Conservation (phyloP, 352 stramenopile species). For the Blastocystis hominis region DNA sequence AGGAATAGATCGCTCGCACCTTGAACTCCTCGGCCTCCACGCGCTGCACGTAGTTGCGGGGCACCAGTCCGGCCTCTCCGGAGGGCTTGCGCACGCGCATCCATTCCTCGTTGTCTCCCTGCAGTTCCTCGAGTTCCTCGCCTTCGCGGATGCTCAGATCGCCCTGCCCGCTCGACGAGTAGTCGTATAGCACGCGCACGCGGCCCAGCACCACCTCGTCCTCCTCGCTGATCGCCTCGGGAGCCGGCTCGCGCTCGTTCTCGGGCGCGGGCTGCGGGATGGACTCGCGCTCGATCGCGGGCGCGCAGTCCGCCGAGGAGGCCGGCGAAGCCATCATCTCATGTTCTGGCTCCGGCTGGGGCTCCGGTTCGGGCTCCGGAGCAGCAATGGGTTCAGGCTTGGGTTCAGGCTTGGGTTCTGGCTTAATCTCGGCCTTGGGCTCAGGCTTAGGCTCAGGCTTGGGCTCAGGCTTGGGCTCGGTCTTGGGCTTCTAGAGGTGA, state of each 20-base stretch:
- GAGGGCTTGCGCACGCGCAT: background rate
- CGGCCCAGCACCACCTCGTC: background rate
- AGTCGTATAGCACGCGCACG: conserved; percentile 7
- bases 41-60: conserved; percentile 2
- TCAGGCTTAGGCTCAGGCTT: background rate
- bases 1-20: background rate
- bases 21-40: background rate
- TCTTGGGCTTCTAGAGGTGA: background rate
- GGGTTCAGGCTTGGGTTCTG: background rate
- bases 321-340: background rate
- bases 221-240: background rate
- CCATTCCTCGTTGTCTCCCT: conserved; percentile 7
- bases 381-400: background rate
- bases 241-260: background rate
- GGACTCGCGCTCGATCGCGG: background rate
- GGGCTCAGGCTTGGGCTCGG: background rate
- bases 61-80: background rate
- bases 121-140: background rate
- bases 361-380: background rate
- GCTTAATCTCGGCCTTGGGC: background rate
- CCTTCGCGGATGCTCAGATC: conserved; percentile 5
- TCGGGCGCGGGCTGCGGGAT: background rate
- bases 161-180: background rate
- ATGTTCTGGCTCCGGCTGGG: background rate
- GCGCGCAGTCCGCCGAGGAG: background rate